These are phyloP conservation scores for Herpetomonas samuelpessoai DNA, from an alignment of 208 protist genomes.

Conservation along the genomic window DNA sequence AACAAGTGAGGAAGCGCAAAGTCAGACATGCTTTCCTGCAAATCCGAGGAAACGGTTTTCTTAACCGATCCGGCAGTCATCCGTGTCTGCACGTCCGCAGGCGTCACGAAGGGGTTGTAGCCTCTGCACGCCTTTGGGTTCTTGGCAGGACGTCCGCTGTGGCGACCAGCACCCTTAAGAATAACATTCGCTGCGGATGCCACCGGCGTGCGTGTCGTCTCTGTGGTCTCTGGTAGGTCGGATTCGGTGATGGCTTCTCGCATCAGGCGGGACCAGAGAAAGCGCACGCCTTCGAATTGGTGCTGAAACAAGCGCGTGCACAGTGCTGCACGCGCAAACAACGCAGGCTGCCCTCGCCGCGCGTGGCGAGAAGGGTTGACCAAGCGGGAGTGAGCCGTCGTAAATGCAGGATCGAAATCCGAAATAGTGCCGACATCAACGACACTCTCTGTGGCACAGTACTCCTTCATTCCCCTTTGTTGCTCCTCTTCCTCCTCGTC, in stretches of 20 bases:
- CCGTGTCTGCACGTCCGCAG: background rate
- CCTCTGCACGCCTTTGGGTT: background rate
- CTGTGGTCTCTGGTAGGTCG: background rate
- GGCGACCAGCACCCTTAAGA: background rate
- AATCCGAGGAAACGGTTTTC: too few relatives aligned
- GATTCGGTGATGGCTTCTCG: background rate
- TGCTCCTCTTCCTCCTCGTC: background rate
- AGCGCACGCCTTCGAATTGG: conserved; percentile 8
- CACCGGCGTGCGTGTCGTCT: background rate
- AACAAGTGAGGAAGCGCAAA: too few relatives aligned
- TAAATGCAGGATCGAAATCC: background rate
- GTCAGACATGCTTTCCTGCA: too few relatives aligned
- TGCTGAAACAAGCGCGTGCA: background rate
- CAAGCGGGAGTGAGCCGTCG: background rate
- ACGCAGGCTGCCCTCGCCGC: background rate
- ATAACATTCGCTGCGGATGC: too few relatives aligned
- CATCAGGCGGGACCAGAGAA: conserved; percentile 8
- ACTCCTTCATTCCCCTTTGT: background rate
- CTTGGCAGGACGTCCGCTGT: background rate
- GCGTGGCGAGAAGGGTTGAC: background rate
- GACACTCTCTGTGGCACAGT: background rate
- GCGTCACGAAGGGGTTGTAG: background rate
- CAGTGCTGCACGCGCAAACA: background rate
- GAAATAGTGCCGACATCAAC: background rate
- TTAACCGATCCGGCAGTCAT: too few relatives aligned